phyloP scores from a whole-genome alignment of 805 yeast species.

The Candida anglica region DNA sequence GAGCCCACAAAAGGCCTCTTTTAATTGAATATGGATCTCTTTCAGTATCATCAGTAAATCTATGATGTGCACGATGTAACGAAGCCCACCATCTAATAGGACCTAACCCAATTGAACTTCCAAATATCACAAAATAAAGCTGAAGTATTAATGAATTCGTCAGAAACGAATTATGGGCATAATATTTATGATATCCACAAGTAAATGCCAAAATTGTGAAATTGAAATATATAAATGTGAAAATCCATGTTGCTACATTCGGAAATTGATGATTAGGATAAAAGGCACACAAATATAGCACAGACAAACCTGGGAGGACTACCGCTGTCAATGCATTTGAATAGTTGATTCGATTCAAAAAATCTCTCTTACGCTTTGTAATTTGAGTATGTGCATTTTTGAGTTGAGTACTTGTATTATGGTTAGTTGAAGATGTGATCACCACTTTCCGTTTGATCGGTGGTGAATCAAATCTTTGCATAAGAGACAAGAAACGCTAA shows the following conservation, averaged over 20 bases:
- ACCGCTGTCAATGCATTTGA: slow-evolving; percentile 27
- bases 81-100: slow-evolving; percentile 76
- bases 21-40: slow-evolving; percentile 84
- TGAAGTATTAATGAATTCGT: slow-evolving; percentile 33
- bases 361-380: slow-evolving; percentile 30
- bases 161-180: slow-evolving; percentile 36
- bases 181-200: slow-evolving; percentile 40
- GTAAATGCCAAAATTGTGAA: slow-evolving; percentile 38
- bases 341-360: slow-evolving; percentile 35
- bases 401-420: slow-evolving; percentile 4
- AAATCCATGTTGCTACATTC: slow-evolving; percentile 21
- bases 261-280: slow-evolving; percentile 27
- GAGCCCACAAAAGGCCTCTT: slow-evolving; percentile 77
- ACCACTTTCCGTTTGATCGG: slow-evolving; percentile 2
- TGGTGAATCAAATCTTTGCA: background rate
- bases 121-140: slow-evolving; percentile 51
- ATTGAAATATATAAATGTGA: slow-evolving; percentile 29
- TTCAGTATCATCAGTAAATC: slow-evolving; percentile 78
- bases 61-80: slow-evolving; percentile 86
- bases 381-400: slow-evolving; percentile 29
- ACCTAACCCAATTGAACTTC: slow-evolving; percentile 74
- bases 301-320: slow-evolving; percentile 27
- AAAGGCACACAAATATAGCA: slow-evolving; percentile 27
- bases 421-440: background rate
- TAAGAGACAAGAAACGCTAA: background rate